These are phyloP conservation scores for Brassica napus DNA, from an alignment of 345 rosid species.

Conservation along the genomic window Da-Ae NC_063442.1:39755501-39756000, in stretches of 20 bases:
- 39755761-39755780: not conserved
- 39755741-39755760: not conserved
- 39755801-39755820: conserved; percentile 6
- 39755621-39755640: not conserved
- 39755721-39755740: not conserved
- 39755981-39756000: conserved; percentile 9
- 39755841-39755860: not conserved
- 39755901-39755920: conserved; percentile 14
- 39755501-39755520: not conserved
- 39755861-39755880: conserved; percentile 7
- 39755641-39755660: not conserved
- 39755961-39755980: conserved; percentile 27
- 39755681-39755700: not conserved
- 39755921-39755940: conserved; percentile 18
- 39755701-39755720: conserved; percentile 7
- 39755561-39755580: not conserved
- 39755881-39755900: conserved; percentile 25
- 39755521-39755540: not conserved
- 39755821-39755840: not conserved
- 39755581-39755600: not conserved
- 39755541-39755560: not conserved
- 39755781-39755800: conserved; percentile 17
- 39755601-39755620: not conserved
- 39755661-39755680: not conserved
- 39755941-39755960: conserved; percentile 12